phyloP scores from a whole-genome alignment of 1,139 yeast genomes.

The Taphrina confusa region DNA sequence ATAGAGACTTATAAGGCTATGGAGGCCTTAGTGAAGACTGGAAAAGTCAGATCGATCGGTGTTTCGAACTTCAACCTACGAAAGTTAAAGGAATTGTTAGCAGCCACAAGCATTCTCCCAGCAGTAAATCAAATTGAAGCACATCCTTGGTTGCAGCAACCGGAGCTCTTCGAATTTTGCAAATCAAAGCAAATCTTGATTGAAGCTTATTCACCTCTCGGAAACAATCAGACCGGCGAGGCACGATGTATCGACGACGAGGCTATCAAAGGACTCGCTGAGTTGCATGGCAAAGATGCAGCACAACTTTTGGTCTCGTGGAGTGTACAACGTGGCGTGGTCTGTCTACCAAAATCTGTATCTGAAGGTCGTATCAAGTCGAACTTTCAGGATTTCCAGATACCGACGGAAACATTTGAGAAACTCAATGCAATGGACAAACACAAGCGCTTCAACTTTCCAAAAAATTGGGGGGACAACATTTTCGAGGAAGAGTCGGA shows the following conservation, averaged over 20 bases:
- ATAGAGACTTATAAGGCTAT: conserved; percentile 69
- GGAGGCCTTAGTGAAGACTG: conserved; percentile 60
- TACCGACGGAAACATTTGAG: background rate
- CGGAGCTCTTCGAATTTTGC: conserved; percentile 59
- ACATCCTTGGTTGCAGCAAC: conserved; percentile 75
- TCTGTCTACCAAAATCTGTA: conserved; percentile 71
- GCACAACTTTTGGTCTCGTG: conserved; percentile 54
- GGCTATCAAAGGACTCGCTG: background rate
- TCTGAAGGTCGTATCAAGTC: conserved; percentile 59
- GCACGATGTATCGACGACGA: conserved; percentile 2
- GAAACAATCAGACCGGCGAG: conserved; percentile 27
- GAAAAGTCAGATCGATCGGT: conserved; percentile 70
- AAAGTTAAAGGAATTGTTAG: conserved; percentile 57
- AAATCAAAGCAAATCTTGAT: conserved; percentile 58
- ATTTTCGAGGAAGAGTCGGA: conserved; percentile 1
- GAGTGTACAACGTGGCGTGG: conserved; percentile 68
- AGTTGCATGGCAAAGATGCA: background rate
- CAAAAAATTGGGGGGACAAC: conserved; percentile 2
- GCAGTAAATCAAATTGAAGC: conserved; percentile 73
- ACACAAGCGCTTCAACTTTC: conserved; percentile 9
- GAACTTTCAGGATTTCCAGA: conserved; percentile 55
- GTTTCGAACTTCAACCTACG: conserved; percentile 70
- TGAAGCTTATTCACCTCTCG: conserved; percentile 78
- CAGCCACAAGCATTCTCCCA: conserved; percentile 59
- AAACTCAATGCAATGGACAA: conserved; percentile 2